Conservation (phyloP, 2,329 filamentous ascomycete genomes). For the Epichloe bromicola region DNA sequence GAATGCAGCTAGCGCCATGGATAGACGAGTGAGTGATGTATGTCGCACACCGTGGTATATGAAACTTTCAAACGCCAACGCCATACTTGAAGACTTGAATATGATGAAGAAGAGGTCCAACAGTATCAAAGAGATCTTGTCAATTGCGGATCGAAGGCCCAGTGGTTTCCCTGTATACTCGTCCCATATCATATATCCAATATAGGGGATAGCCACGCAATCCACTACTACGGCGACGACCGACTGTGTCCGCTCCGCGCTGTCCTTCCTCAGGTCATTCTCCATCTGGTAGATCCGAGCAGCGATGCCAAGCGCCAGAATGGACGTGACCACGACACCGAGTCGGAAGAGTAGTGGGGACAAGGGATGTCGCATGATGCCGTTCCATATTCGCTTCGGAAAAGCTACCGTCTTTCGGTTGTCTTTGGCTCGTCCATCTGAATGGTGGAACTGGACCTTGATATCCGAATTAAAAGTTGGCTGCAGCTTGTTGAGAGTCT, state of each 20-base stretch:
- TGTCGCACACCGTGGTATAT: constrained; percentile 38
- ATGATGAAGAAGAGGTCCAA: constrained; percentile 95
- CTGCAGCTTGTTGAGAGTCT: constrained; percentile 32
- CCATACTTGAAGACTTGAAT: constrained; percentile 87
- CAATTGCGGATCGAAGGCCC: constrained; percentile 67
- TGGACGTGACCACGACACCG: constrained; percentile 70
- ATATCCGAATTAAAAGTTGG: constrained; percentile 31
- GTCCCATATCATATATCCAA: constrained; percentile 87
- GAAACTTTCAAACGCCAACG: constrained; percentile 76
- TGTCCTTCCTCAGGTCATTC: constrained; percentile 25
- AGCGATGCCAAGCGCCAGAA: constrained; percentile 67
- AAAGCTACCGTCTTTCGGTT: constrained; percentile 19
- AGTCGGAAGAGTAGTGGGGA: constrained; percentile 76
- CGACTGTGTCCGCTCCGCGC: constrained; percentile 57
- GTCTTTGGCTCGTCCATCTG: constrained; percentile 13
- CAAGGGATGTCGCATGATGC: constrained; percentile 67
- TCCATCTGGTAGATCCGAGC: constrained; percentile 57
- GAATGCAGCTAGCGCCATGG: constrained; percentile 61
- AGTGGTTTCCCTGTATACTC: constrained; percentile 92
- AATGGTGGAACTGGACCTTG: constrained; percentile 18
- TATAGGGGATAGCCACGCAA: constrained; percentile 76
- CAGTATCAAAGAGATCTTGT: constrained; percentile 81
- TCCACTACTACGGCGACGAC: constrained; percentile 86
- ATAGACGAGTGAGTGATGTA: constrained; percentile 35
- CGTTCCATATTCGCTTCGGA: constrained; percentile 49